Base-by-base conservation (phyloP, 2,329 filamentous ascomycete species). In the Gyromitra esculenta region DNA sequence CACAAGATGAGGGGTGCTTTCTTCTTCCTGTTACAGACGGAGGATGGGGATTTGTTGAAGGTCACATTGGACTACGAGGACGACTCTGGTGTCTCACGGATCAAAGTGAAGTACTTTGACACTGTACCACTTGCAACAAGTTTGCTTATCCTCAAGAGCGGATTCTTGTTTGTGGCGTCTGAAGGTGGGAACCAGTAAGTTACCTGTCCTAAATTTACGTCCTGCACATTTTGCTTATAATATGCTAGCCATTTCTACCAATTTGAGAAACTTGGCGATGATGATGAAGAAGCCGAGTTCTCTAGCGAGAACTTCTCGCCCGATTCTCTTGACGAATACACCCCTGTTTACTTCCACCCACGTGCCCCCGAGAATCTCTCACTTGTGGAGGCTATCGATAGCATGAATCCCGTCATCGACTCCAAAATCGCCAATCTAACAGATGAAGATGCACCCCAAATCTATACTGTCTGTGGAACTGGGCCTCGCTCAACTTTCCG, bases 11-110 rank as follows among this genome's bases (percentile, higher is more conserved):
- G 96, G 81, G 94, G 94, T 37, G 94, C 94, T 1, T 99, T 99
- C 85, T 99, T 99, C 86, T 97, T 98, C 83, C 88, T 99, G 1
- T 85, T 99, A 0, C 96, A 99, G 83, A 94, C 92, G 0, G 96
- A 99, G 74, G 96, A 99, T 83, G 96, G 96, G n/a, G 96, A 99
- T 83, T 86, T 99, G 5, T 98, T 99, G 87, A 98, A 98, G 83
- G 88, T 98, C 64, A 97, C 91, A 0, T 90, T 99, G 76, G 94
- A 97, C 79, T 95, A 97, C 90, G 91, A 94, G 80, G 92, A 97
- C 80, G 89, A 91, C 0, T 89, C 92, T 60, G 93, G 91, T 11
- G 94, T 98, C 1, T 89, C 89, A 81, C 88, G 90, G 75, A 86
- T 99, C 74, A 96, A 93, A 83, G 92, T 99, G 84, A 97, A 97